Conservation (phyloP, 306 rosid species). For the Vigna nakashimae region DNA sequence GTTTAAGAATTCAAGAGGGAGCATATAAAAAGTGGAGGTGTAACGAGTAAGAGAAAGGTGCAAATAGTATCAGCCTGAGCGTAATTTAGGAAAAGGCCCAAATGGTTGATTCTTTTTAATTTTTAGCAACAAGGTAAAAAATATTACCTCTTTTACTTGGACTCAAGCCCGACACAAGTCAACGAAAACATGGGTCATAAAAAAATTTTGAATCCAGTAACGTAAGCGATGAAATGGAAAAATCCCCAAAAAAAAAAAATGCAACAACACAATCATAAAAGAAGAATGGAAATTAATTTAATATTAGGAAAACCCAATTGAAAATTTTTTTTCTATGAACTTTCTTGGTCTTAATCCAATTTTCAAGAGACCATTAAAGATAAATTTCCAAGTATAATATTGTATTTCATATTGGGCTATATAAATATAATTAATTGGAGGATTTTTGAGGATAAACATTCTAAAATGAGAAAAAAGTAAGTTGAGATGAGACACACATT, state of each 20-base stretch:
- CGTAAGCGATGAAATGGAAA: background rate
- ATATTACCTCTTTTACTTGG: background rate
- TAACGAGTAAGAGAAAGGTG: too few species aligned
- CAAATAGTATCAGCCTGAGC: too few species aligned
- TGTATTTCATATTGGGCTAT: background rate
- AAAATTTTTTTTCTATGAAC: background rate
- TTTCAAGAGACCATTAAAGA: background rate
- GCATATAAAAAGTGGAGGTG: too few species aligned
- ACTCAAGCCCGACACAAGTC: background rate
- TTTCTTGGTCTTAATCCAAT: background rate
- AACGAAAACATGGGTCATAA: background rate
- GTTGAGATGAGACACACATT: background rate
- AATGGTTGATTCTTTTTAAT: too few species aligned
- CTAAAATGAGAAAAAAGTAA: slow-evolving; percentile 1
- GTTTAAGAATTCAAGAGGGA: too few species aligned
- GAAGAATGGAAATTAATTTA: background rate
- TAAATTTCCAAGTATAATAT: background rate
- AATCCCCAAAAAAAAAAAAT: background rate
- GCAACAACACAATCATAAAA: background rate
- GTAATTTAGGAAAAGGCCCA: too few species aligned
- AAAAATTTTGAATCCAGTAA: background rate
- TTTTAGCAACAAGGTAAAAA: too few species aligned
- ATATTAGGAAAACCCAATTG: background rate
- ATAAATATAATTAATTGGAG: too few species aligned
- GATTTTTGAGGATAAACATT: slow-evolving; percentile 9